A percentile compares a stretch with the other conserved stretches of the same genome.
phyloP scores from a whole-genome alignment of 352 stramenopile species.

The Phytophthora rubi region DNA sequence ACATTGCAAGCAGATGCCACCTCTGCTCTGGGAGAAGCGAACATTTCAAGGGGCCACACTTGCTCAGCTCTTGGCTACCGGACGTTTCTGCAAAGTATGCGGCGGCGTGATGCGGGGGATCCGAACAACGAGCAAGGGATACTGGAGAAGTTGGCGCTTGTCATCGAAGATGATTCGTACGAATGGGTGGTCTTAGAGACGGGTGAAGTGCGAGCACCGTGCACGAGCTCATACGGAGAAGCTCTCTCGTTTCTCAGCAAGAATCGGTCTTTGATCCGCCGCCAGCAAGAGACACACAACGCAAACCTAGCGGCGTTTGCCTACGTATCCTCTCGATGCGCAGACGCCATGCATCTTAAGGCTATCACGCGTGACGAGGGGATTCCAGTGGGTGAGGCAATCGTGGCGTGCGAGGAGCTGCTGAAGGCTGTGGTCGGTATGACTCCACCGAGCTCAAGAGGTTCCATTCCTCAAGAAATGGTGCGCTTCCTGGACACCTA shows the following conservation, averaged over 20 bases:
- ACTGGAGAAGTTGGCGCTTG: conserved; percentile 45
- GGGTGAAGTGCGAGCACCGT: conserved; percentile 47
- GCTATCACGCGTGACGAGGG: conserved; percentile 44
- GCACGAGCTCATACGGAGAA: conserved; percentile 36
- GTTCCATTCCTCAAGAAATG: conserved; percentile 34
- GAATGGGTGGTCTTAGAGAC: conserved; percentile 53
- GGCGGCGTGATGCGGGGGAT: background rate
- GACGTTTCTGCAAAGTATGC: conserved; percentile 57
- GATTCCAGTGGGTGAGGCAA: conserved; percentile 38
- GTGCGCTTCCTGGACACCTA: conserved; percentile 38
- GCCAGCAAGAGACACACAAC: conserved; percentile 32
- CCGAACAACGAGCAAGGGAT: conserved; percentile 31
- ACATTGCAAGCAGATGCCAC: conserved; percentile 45
- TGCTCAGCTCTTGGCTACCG: conserved; percentile 62
- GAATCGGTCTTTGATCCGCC: conserved; percentile 37
- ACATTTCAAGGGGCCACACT: conserved; percentile 50
- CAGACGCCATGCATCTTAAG: conserved; percentile 39
- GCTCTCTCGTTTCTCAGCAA: conserved; percentile 27
- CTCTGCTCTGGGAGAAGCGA: conserved; percentile 38
- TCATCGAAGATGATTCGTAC: conserved; percentile 52
- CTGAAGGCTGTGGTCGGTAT: conserved; percentile 43
- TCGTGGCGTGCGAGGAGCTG: conserved; percentile 43
- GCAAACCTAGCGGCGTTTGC: conserved; percentile 46
- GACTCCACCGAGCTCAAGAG: conserved; percentile 19
- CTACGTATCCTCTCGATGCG: conserved; percentile 41